These are phyloP conservation scores for Diaporthe vexans DNA, from an alignment of 2,329 filamentous ascomycete genomes.

Conservation along the genomic window DNA sequence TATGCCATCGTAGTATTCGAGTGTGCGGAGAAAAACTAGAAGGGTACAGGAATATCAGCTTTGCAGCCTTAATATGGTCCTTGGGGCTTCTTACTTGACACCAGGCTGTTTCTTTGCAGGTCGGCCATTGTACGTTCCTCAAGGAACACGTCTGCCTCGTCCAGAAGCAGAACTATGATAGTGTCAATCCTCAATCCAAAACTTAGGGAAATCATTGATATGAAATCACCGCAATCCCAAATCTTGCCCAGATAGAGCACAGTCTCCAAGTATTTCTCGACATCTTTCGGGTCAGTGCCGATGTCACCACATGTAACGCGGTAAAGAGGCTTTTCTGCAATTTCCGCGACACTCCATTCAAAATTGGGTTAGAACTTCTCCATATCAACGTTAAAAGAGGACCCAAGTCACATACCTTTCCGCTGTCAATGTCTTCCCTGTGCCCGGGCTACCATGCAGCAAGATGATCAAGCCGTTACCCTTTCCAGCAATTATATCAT, in stretches of 20 bases:
- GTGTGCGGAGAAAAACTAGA: conserved; percentile 48
- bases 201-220: fast-evolving
- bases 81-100: conserved; percentile 42
- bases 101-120: conserved; percentile 50
- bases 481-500: conserved; percentile 53
- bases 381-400: too few relatives aligned
- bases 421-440: conserved; percentile 55
- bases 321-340: conserved; percentile 53
- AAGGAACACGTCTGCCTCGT: conserved; percentile 55
- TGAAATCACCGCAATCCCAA: conserved; percentile 46
- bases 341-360: conserved; percentile 50
- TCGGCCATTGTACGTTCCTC: conserved; percentile 47
- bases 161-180: conserved; percentile 50
- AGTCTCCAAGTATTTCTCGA: conserved; percentile 51
- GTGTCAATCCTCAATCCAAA: background rate
- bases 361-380: too few relatives aligned
- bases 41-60: fast-evolving
- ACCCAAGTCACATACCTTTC: conserved; percentile 39
- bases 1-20: conserved; percentile 50
- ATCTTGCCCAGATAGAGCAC: conserved; percentile 50
- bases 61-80: fast-evolving
- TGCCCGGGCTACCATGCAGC: conserved; percentile 52
- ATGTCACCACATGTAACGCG: conserved; percentile 54
- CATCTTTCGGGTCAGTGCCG: conserved; percentile 48
- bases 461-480: conserved; percentile 53